Percentiles rank a stretch among this genome's conserved stretches.
Evolutionary conservation across 2,329 filamentous ascomycete genomes (phyloP).

Genomic region (Colletotrichum neosansevieriae): DNA sequence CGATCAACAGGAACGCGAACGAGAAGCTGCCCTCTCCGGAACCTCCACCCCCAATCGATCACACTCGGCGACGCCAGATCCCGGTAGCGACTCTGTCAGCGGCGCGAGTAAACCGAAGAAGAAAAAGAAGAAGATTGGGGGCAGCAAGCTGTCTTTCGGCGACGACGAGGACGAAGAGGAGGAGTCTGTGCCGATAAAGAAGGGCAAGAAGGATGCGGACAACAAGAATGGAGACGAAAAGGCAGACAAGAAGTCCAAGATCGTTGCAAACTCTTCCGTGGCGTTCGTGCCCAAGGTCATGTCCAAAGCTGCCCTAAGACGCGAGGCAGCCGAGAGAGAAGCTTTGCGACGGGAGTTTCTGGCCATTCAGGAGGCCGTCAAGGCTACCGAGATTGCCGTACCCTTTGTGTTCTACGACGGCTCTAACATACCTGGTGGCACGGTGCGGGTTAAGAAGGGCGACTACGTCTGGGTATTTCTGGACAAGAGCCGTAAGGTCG

Average conservation of each 20-base stretch:
- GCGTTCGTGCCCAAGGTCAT: conserved; percentile 74
- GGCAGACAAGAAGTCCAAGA: conserved; percentile 55
- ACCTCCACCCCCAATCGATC: conserved; percentile 63
- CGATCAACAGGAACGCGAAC: conserved; percentile 88
- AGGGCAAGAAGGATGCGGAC: conserved; percentile 41
- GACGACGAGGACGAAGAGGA: conserved; percentile 72
- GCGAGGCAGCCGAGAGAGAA: conserved; percentile 83
- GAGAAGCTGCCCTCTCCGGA: conserved; percentile 67
- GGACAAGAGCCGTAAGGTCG: conserved; percentile 90
- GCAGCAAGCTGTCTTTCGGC: conserved; percentile 72
- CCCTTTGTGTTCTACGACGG: conserved; percentile 99
- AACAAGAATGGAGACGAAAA: conserved; percentile 43
- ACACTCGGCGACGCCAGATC: conserved; percentile 61
- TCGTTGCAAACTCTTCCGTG: conserved; percentile 73
- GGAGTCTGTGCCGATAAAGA: conserved; percentile 43
- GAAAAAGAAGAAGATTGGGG: conserved; percentile 58
- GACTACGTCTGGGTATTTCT: conserved; percentile 94
- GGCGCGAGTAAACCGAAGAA: conserved; percentile 54
- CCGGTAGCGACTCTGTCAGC: conserved; percentile 49
- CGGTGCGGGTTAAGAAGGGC: conserved; percentile 90
- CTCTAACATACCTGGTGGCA: conserved; percentile 86
- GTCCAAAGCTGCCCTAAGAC: conserved; percentile 80
- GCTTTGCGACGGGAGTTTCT: conserved; percentile 86
- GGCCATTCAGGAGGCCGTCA: conserved; percentile 85
- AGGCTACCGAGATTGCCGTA: conserved; percentile 87